A percentile compares a stretch with the other conserved stretches of the same genome.
Conservation (phyloP, 2,329 filamentous ascomycete genomes). For the Trichophyton simii region DNA sequence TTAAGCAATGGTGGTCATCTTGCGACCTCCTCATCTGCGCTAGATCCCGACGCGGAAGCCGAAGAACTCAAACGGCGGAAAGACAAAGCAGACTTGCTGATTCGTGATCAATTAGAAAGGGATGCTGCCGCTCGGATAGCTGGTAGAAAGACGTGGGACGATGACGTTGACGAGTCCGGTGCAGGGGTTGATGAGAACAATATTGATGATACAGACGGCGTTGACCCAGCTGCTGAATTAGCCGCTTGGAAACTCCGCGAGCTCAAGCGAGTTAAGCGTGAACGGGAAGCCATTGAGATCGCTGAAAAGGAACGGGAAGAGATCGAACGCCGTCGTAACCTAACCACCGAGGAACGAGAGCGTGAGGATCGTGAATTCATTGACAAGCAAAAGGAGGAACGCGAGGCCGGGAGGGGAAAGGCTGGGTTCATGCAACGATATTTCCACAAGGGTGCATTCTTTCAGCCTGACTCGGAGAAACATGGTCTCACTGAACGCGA, state of each 20-base stretch:
- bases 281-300: conserved; percentile 70
- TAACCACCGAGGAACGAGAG: conserved; percentile 74
- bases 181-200: conserved; percentile 57
- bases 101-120: conserved; percentile 79
- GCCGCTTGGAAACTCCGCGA: conserved; percentile 92
- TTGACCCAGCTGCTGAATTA: conserved; percentile 76
- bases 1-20: conserved; percentile 16
- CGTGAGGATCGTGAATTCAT: conserved; percentile 73
- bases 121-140: conserved; percentile 62
- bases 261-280: conserved; percentile 73
- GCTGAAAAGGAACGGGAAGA: conserved; percentile 78
- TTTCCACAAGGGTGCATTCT: conserved; percentile 94
- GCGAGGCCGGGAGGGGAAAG: conserved; percentile 60
- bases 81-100: conserved; percentile 61
- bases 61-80: conserved; percentile 36
- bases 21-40: conserved; percentile 12
- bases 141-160: conserved; percentile 74
- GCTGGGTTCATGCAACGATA: conserved; percentile 92
- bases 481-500: conserved; percentile 68
- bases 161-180: conserved; percentile 48
- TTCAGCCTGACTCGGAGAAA: conserved; percentile 64
- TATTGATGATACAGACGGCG: conserved; percentile 76
- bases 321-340: conserved; percentile 71
- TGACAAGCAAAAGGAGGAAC: conserved; percentile 63
- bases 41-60: conserved; percentile 34